Base-by-base conservation (phyloP, 192 early-diverging fungal species). In the Kappamyces sp. region DNA sequence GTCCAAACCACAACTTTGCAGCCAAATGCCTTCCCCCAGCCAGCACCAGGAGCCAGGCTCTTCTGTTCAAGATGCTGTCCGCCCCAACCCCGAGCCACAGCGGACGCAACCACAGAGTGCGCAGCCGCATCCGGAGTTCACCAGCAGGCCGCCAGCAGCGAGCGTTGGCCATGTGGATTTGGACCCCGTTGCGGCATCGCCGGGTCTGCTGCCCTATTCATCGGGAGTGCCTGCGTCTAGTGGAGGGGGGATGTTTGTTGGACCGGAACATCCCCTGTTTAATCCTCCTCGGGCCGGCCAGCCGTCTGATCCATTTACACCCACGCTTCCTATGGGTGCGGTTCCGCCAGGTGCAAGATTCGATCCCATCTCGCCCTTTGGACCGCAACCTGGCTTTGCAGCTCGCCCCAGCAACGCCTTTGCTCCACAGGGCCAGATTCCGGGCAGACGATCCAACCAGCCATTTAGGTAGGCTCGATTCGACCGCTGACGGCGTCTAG, bases 221-320 rank as follows among this genome's bases (percentile, higher is more conserved):
- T 22, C 43, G 12, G 43, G 43, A n/a, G 22, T 45, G 43, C 43
- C 12, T 12, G 12, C 43, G 22, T 22, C 22, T 22, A 22, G 22
- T 22, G 43, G 43, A 45, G 43, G 43, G 22, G 43, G 43, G 43
- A 45, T 45, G 43, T 45, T 45, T 45, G 43, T 45, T 45, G 43
- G 43, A 45, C 43, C 43, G 43, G 12, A 45, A 45, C 43, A 45
- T 22, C 43, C 43, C 12, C 12, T 45, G 43, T 45, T 45, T 45
- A n/a, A 12, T 45, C 12, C 12, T 45, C 12, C 12, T n/a, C 12
- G 43, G 12, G 0, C 22, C 22, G 43, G 43, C 22, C 12, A 22
- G 43, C 43, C 43, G 22, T 45, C 43, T 12, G 12, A n/a, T 45
- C 12, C 12, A 22, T 22, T 22, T 45, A 45, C 22, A 22, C 12